Evolutionary conservation across 495 filamentous ascomycete genomes (phyloP), one percentile per base, ranked within the genome.

Genomic region (Pyrenula massariospora): DNA sequence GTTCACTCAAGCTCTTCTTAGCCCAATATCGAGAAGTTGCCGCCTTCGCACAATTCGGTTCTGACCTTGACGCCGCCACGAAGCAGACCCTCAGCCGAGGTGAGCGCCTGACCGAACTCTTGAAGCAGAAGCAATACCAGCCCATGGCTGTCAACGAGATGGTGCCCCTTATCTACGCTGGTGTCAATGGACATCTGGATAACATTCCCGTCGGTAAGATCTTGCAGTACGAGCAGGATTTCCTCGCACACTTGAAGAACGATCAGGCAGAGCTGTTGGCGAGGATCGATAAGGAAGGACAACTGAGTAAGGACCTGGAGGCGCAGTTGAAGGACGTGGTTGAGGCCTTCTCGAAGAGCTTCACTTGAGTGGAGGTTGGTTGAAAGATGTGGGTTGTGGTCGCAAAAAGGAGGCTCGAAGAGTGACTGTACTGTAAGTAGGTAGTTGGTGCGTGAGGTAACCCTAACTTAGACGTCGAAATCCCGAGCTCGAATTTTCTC

Each of bases 1-100:
- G 93, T 83, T 96, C 91, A 64, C 81, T 98, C 67, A 98, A 98
- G 83, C 89, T 98, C 65, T 98, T 97, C 89, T 90, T 98, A 85
- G 93, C 93, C 68, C 93, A 98, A 82, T 98, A 98, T 82, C 93
- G 93, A 92, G 93, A 98, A 78, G 93, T 98, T 60, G 93, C 93
- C 70, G 93, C 93, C 66, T 98, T 98, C 78, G 93, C 93, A 66
- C 93, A 98, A 77, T 98, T 98, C 84, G 93, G 93, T 84, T 98
- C 93, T 70, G 93, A 98, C 84, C 81, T 98, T 59, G 93, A 98
- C 81, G 93, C 93, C 65, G 84, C 93, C 60, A 98, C 93, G 72
- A 97, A 97, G 84, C 94, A 97, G 80, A 98, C 93, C 57, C 84
- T 98, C 58, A 86, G 77, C 81, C 94, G 93, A 87, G 93, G 93